phyloP scores from a whole-genome alignment of 257 asterid species.

The Solanum neorickii region DNA sequence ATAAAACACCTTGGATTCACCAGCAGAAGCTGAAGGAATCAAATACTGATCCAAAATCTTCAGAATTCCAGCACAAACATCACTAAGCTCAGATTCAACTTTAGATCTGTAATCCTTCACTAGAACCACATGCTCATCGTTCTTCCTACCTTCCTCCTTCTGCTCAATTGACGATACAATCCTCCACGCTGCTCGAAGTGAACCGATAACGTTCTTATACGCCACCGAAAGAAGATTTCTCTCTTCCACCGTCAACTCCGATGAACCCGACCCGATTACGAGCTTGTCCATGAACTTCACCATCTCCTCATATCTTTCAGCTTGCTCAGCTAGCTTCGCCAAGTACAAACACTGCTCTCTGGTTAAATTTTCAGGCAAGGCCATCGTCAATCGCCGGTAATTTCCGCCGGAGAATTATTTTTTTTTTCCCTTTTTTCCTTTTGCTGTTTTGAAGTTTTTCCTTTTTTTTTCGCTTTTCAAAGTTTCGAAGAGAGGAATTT shows the following conservation, averaged over 20 bases:
- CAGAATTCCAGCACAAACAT: constrained; percentile 48
- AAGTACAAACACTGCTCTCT: constrained; percentile 61
- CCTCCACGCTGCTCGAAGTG: constrained; percentile 74
- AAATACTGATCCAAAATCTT: constrained; percentile 26
- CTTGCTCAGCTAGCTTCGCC: constrained; percentile 68
- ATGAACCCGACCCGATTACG: constrained; percentile 20
- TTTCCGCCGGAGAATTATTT: not conserved
- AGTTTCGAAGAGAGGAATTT: not conserved
- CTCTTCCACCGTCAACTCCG: constrained; percentile 60
- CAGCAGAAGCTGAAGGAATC: constrained; percentile 35
- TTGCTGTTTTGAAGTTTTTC: not conserved
- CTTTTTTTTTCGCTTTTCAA: not conserved
- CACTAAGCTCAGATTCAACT: constrained; percentile 45
- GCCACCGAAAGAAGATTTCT: constrained; percentile 64
- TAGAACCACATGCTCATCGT: constrained; percentile 53
- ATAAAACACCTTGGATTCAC: constrained; percentile 59
- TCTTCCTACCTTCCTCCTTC: constrained; percentile 63
- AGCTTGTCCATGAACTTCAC: constrained; percentile 64
- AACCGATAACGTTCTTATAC: constrained; percentile 70
- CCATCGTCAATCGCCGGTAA: constrained; percentile 23
- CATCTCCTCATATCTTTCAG: constrained; percentile 73
- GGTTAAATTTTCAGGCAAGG: constrained; percentile 12
- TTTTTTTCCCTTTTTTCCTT: not conserved
- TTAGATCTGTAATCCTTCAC: constrained; percentile 68
- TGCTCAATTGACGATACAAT: constrained; percentile 57